Conservation (phyloP, 164 flowering plant genomes). For the Akebia trifoliata region DNA sequence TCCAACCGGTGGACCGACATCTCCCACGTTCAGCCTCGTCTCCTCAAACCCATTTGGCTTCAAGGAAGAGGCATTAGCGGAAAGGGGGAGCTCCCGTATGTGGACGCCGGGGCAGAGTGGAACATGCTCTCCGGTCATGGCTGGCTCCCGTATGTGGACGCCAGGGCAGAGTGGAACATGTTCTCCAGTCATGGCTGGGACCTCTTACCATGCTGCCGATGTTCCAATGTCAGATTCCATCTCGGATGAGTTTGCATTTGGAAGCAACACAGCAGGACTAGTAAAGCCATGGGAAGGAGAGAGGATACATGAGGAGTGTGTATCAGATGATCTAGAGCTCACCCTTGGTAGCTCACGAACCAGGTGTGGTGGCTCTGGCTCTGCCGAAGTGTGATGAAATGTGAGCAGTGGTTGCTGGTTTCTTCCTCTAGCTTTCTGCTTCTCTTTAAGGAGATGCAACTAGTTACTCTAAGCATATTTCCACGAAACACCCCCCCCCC, state of each 20-base stretch:
- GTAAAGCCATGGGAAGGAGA: conserved; percentile 95
- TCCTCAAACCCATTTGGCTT: conserved; percentile 61
- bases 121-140: conserved; percentile 74
- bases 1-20: conserved; percentile 24
- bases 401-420: too few relatives aligned
- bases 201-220: conserved; percentile 53
- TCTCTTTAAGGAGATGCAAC: not conserved
- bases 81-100: conserved; percentile 66
- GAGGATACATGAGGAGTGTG: conserved; percentile 82
- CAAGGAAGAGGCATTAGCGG: conserved; percentile 43
- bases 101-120: conserved; percentile 96
- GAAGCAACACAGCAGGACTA: conserved; percentile 40
- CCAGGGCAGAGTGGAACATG: conserved; percentile 90
- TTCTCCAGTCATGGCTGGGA: conserved; percentile 65
- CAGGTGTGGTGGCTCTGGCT: conserved; percentile 36
- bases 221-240: conserved; percentile 65
- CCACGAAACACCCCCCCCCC: too few relatives aligned
- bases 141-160: conserved; percentile 83
- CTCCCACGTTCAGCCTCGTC: conserved; percentile 77
- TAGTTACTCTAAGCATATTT: not conserved
- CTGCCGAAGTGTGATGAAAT: too few relatives aligned
- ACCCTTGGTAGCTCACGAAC: conserved; percentile 67
- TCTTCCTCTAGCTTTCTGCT: not conserved
- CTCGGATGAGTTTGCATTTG: conserved; percentile 80
- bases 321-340: conserved; percentile 78